Evolutionary conservation across 352 stramenopile species (phyloP).

Genomic region (Bremia lactucae): DNA sequence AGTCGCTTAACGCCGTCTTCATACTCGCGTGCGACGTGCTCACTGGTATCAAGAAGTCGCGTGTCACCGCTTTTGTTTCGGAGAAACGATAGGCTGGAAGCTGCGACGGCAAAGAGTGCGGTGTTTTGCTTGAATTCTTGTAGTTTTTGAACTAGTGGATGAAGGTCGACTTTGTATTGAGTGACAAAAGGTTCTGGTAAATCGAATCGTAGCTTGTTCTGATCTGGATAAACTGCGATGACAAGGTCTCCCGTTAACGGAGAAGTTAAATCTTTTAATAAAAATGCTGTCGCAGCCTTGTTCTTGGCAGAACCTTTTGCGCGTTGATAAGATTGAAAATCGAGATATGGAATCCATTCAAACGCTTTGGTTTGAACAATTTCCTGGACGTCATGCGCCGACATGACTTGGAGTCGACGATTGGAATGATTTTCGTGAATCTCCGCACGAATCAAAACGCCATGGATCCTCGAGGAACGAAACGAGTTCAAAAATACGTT

Average conservation of each 20-base stretch:
- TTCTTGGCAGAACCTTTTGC: constrained; percentile 25
- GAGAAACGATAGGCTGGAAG: constrained; percentile 9
- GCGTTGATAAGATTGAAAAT: constrained; percentile 46
- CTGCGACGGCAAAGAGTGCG: constrained; percentile 15
- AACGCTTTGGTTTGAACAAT: constrained; percentile 27
- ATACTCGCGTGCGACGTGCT: constrained; percentile 28
- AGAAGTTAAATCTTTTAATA: constrained; percentile 21
- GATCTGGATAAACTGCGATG: constrained; percentile 43
- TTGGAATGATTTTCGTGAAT: constrained; percentile 4
- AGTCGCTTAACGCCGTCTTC: constrained; percentile 45
- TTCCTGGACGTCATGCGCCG: constrained; percentile 43
- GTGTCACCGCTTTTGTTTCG: constrained; percentile 7
- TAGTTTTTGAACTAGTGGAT: constrained; percentile 44
- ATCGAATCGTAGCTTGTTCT: constrained; percentile 38
- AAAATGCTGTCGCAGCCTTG: constrained; percentile 31
- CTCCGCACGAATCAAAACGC: constrained; percentile 37
- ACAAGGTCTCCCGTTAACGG: constrained; percentile 43
- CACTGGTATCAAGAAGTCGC: constrained; percentile 14
- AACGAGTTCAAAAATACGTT: constrained; percentile 50
- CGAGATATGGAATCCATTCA: constrained; percentile 47
- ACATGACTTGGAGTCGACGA: constrained; percentile 30
- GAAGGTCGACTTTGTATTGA: constrained; percentile 51
- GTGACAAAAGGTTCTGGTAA: constrained; percentile 63
- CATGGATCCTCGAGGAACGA: constrained; percentile 48
- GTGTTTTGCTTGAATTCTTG: constrained; percentile 55